Evolutionary conservation across 164 flowering plant genomes (phyloP), one percentile per base, ranked within the genome.

Genomic region (Dillenia suffruticosa): DNA sequence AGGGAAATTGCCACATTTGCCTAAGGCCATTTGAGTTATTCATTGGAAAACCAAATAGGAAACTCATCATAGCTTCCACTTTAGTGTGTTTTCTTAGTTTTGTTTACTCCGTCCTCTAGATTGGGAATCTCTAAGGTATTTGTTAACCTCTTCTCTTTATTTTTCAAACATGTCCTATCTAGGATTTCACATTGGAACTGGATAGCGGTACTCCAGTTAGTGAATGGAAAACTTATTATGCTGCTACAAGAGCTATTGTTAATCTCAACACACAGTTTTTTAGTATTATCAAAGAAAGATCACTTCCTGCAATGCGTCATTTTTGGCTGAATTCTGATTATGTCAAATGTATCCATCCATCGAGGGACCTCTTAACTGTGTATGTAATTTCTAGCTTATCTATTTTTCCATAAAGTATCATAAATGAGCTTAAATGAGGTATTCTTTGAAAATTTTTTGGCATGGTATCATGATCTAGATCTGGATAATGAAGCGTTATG

Each of bases 211-310:
- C 70, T 1, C 99, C 99, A 59, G 70, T 64, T 9, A 84, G 92
- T 77, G 99, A 97, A 56, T 95, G 99, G 99, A 95, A 95, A 75
- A 87, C 94, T 50, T 95, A 94, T 69, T 94, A 94, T 80, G 99
- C 99, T 9, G 88, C 93, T 59, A 94, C 99, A 54, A 89, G 92
- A 77, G 93, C 95, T 8, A 70, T 94, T 72, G 77, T 89, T 73
- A 88, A 75, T 77, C 62, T 82, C 32, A 94, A 94, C 78, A 71
- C 83, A 48, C 83, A 86, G 49, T 89, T 94, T 71, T 91, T 82
- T 70, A 70, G 76, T 68, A 82, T 94, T 63, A 82, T 94, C 60
- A 88, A 84, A 72, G 96, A 89, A 43, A 78, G 86, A 64, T 87
- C 86, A 26, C 78, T 88, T 74, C 71, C 67, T 56, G 83, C 72